Base-by-base conservation (phyloP, 1,284 basidiomycete species). In the Exobasidium rhododendri region DNA sequence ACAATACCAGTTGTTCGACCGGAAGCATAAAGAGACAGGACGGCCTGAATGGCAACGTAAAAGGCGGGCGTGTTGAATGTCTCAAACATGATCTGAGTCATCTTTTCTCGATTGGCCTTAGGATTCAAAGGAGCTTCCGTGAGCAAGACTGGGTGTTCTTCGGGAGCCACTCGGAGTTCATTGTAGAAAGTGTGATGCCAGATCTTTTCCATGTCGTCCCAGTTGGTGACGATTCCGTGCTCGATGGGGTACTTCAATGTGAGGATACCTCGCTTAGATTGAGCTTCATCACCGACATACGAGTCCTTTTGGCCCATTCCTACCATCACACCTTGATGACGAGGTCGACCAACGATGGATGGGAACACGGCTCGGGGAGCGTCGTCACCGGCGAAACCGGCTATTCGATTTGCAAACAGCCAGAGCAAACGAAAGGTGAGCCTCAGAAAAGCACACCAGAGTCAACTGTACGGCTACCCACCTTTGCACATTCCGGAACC, bases 61-160 rank as follows among this genome's bases (percentile, higher is more conserved):
- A 94, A 92, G 17, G 91, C 91, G 60, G 91, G 91, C 3, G 86
- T 87, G 83, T 93, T 94, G 87, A 94, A 94, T 51, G 91, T 94
- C 85, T 94, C 91, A 82, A 94, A 94, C 90, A 93, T 93, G 85
- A 93, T 92, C 83, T 93, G 91, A 66, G 91, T 92, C 91, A 93
- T 93, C 86, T 93, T 93, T 84, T 94, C 91, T 80, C 91, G 85
- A 85, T 94, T 93, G 66, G 88, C 89, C 85, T 93, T 94, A 74
- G 92, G 91, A 85, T 93, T 94, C 70, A 92, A 86, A 83, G 91
- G 86, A n/a, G 91, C 92, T 83, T 94, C 92, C 68, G 92, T 94
- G 85, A 94, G 85, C 47, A 94, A 85, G 68, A 93, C 89, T 68
- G 92, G 91, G 85, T 94, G 91, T 84, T 94, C 91, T 83, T 94